Evolutionary conservation across 2,329 filamentous ascomycete species (phyloP).

Genomic region (Calonectria ilicicola): DNA sequence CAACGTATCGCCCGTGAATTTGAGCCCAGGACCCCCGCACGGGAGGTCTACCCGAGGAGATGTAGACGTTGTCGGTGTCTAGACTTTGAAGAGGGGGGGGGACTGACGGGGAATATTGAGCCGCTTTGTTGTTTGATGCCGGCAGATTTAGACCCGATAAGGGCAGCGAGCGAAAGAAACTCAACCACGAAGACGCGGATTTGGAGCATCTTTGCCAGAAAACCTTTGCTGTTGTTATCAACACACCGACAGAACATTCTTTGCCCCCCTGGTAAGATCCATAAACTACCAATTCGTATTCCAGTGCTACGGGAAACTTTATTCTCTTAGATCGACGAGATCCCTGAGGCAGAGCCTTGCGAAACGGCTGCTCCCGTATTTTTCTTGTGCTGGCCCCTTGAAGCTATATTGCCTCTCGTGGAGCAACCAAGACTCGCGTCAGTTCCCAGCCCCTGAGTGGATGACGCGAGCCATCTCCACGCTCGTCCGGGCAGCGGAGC

Average conservation of each 20-base stretch:
- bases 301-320: background rate
- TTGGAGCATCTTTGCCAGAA: background rate
- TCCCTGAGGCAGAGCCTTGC: too few species aligned
- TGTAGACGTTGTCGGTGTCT: background rate
- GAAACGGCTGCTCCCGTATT: background rate
- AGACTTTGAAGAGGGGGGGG: background rate
- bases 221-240: background rate
- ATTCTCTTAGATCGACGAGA: background rate
- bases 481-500: background rate
- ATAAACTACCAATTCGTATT: background rate
- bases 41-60: background rate
- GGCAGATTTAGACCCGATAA: background rate
- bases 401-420: background rate
- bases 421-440: background rate
- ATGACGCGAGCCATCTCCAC: background rate
- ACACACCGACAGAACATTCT: background rate
- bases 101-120: background rate
- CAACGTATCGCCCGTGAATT: constrained; percentile 12
- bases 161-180: background rate
- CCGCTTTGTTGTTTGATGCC: background rate
- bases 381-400: background rate
- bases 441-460: background rate
- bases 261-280: background rate
- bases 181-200: background rate
- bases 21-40: constrained; percentile 12